A percentile compares a stretch with the other conserved stretches of the same genome.
phyloP scores from a whole-genome alignment of 139 green algal genomes.

The Axilococcus clingmanii region DNA sequence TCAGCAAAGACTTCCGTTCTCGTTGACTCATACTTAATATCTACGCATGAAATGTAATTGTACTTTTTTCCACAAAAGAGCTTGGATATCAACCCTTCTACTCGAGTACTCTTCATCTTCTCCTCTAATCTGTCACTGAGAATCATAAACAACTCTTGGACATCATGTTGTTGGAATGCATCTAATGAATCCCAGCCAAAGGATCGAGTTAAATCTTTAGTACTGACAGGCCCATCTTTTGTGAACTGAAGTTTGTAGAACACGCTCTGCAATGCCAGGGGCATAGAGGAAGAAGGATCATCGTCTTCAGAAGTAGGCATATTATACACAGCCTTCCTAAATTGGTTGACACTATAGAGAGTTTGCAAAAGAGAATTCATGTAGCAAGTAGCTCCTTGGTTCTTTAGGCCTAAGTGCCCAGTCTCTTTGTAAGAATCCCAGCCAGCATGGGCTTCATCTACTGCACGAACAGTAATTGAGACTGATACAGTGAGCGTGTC shows the following conservation, averaged over 20 bases:
- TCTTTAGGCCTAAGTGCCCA: slow-evolving; percentile 92
- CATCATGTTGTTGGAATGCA: slow-evolving; percentile 96
- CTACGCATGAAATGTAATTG: slow-evolving; percentile 89
- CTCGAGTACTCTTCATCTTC: slow-evolving; percentile 96
- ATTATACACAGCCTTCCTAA: slow-evolving; percentile 92
- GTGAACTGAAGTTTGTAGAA: slow-evolving; percentile 96
- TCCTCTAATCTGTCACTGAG: slow-evolving; percentile 95
- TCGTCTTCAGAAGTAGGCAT: slow-evolving; percentile 88
- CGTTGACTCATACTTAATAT: slow-evolving; percentile 85
- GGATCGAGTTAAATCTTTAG: slow-evolving; percentile 90
- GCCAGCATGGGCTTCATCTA: slow-evolving; percentile 22
- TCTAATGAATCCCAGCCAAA: slow-evolving; percentile 95
- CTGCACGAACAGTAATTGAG: slow-evolving; percentile 7
- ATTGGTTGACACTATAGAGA: slow-evolving; percentile 87
- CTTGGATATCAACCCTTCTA: slow-evolving; percentile 83
- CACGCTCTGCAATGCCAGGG: slow-evolving; percentile 88
- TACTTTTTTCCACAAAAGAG: slow-evolving; percentile 88
- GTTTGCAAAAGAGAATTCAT: slow-evolving; percentile 99
- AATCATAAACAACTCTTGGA: slow-evolving; percentile 95
- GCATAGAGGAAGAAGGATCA: slow-evolving; percentile 58
- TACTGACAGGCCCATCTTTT: slow-evolving; percentile 53
- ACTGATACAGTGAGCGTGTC: slow-evolving; percentile 52
- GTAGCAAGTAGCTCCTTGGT: slow-evolving; percentile 98
- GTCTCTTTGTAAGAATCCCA: slow-evolving; percentile 86
- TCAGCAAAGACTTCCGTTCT: slow-evolving; percentile 84